Evolutionary conservation across 73 alveolate genomes (phyloP).

Genomic region (Diophrys appendiculata): DNA sequence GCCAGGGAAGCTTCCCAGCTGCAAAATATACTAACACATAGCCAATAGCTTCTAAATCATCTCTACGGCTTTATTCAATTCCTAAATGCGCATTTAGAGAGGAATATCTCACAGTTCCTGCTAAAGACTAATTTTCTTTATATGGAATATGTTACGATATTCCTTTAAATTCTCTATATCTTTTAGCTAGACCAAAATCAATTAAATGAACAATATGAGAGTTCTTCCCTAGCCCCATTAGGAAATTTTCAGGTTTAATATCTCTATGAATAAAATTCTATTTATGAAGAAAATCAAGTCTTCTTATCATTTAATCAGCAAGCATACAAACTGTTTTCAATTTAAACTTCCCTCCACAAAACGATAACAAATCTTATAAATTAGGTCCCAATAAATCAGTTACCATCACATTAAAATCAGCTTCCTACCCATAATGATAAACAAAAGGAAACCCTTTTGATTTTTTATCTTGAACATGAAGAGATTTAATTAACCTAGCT

Average conservation of each 20-base stretch:
- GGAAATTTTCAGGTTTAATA: constrained; percentile 91
- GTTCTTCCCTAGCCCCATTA: constrained; percentile 87
- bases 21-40: constrained; percentile 75
- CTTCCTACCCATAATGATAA: constrained; percentile 73
- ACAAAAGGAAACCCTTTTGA: constrained; percentile 78
- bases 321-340: constrained; percentile 86
- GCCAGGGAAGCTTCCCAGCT: constrained; percentile 88
- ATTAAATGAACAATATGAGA: constrained; percentile 80
- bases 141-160: constrained; percentile 93
- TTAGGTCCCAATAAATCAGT: constrained; percentile 77
- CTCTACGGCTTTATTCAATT: constrained; percentile 67
- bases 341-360: constrained; percentile 76
- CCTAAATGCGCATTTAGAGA: constrained; percentile 66
- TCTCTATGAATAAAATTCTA: constrained; percentile 84
- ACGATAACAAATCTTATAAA: constrained; percentile 64
- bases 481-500: too few species aligned
- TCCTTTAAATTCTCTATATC: constrained; percentile 85
- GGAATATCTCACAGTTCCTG: constrained; percentile 92
- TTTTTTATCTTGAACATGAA: too few species aligned
- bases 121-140: constrained; percentile 83
- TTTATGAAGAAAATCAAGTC: constrained; percentile 83
- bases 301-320: constrained; percentile 82
- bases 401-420: constrained; percentile 77
- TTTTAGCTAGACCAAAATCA: constrained; percentile 91
- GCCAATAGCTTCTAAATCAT: constrained; percentile 80